A percentile compares a stretch with the other conserved stretches of the same genome.
Conservation (phyloP, 345 rosid species). For the Eucalyptus marginata region DNA sequence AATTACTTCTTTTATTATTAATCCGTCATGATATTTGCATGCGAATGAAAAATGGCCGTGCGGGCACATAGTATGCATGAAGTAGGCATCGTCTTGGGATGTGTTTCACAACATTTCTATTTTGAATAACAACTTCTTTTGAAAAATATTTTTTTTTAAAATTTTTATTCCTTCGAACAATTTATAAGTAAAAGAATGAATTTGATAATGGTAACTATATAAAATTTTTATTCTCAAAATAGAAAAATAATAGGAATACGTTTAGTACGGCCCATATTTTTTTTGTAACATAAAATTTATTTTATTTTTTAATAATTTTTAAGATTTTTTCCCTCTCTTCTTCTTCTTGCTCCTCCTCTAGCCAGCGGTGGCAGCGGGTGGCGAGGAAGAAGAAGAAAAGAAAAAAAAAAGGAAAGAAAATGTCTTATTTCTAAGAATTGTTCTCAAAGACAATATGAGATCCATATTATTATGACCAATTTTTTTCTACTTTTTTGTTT, state of each 20-base stretch:
- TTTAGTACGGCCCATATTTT: accelerated
- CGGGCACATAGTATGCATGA: not conserved
- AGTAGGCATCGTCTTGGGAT: accelerated
- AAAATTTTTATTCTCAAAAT: no score
- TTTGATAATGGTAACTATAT: accelerated
- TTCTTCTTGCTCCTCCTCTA: no score
- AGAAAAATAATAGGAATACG: no score
- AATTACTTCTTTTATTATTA: not conserved
- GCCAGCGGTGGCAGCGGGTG: accelerated
- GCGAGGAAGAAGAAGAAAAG: accelerated
- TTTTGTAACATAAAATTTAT: accelerated
- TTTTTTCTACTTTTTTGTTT: no score
- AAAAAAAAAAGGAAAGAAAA: no score
- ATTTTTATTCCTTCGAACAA: accelerated
- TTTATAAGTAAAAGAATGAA: accelerated
- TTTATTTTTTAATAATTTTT: no score
- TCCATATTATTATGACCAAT: no score
- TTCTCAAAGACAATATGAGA: accelerated
- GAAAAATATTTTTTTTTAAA: accelerated
- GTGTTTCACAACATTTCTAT: accelerated
- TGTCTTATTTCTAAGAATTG: no score
- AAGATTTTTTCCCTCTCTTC: no score
- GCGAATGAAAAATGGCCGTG: not conserved
- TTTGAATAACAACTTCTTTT: accelerated
- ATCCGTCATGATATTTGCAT: not conserved